Evolutionary conservation across 495 filamentous ascomycete species (phyloP).

Genomic region (Xylaria acuta): DNA sequence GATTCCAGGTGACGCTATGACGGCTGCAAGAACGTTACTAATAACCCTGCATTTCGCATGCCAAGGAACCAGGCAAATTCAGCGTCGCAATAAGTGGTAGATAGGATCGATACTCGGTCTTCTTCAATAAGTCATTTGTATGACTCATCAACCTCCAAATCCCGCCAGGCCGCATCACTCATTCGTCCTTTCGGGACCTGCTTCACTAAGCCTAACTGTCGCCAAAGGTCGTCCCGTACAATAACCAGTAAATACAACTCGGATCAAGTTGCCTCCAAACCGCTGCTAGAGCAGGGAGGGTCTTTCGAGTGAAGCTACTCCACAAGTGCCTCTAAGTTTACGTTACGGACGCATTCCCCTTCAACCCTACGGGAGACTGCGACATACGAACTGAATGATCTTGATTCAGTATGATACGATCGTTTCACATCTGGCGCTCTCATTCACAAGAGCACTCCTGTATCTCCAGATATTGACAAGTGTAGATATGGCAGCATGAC

Average conservation of each 20-base stretch:
- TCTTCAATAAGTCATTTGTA: not conserved
- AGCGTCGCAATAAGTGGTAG: not conserved
- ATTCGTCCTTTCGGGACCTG: not conserved
- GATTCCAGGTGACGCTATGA: not conserved
- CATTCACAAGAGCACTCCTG: no score
- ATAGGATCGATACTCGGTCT: not conserved
- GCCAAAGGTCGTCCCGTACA: not conserved
- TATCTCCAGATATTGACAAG: no score
- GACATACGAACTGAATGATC: no score
- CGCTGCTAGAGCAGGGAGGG: not conserved
- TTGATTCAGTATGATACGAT: no score
- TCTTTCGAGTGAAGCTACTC: not conserved
- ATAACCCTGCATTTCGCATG: not conserved
- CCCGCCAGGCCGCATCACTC: not conserved
- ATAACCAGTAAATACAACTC: not conserved
- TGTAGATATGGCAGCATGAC: no score
- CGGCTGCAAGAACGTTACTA: not conserved
- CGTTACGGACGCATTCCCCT: no score
- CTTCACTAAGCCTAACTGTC: not conserved
- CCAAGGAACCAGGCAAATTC: not conserved
- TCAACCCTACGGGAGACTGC: no score
- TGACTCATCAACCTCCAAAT: conserved; percentile 7
- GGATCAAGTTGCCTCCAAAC: not conserved
- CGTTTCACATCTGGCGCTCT: no score
- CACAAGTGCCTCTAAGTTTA: no score